A percentile compares a stretch with the other conserved stretches of the same genome.
These are phyloP conservation scores for Dioscorea zingiberensis DNA, from an alignment of 106 monocot species.

Conservation along the genomic window DNA sequence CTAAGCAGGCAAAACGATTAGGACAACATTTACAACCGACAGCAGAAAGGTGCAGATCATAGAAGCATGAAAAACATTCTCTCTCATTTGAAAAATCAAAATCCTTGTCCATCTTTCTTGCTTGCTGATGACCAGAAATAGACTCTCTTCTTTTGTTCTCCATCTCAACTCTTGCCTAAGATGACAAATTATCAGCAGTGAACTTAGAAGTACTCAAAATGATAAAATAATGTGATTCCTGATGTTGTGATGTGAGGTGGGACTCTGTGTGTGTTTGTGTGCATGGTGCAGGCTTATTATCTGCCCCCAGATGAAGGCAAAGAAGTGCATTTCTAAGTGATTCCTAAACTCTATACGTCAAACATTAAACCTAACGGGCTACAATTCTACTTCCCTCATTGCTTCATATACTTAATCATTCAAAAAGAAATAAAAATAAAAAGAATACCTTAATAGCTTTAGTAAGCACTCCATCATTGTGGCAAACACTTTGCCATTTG, in stretches of 20 bases:
- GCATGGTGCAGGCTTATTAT: too few species aligned
- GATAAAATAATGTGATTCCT: too few species aligned
- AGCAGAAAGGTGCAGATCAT: slow-evolving; percentile 86
- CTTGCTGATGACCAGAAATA: slow-evolving; percentile 10
- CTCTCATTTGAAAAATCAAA: slow-evolving; percentile 58
- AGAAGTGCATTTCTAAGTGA: too few species aligned
- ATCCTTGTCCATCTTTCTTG: slow-evolving; percentile 46
- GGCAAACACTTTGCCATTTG: slow-evolving; percentile 47
- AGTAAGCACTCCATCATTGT: slow-evolving; percentile 62
- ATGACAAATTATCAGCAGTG: slow-evolving; percentile 1
- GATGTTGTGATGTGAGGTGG: too few species aligned
- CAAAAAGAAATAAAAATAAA: background rate
- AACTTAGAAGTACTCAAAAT: too few species aligned
- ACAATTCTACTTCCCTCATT: background rate
- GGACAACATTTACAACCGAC: slow-evolving; percentile 65
- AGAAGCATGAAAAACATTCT: slow-evolving; percentile 82
- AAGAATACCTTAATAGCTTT: slow-evolving; percentile 57
- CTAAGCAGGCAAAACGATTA: slow-evolving; percentile 66
- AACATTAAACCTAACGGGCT: too few species aligned
- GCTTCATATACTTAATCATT: background rate
- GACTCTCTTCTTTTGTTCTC: slow-evolving; percentile 51
- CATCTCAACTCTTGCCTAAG: slow-evolving; percentile 66
- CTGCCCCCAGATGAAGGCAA: too few species aligned
- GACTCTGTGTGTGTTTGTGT: too few species aligned
- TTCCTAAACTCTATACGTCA: too few species aligned